These are phyloP conservation scores for Cucurbita maxima DNA, from an alignment of 306 rosid species.

Conservation along the genomic window DNA sequence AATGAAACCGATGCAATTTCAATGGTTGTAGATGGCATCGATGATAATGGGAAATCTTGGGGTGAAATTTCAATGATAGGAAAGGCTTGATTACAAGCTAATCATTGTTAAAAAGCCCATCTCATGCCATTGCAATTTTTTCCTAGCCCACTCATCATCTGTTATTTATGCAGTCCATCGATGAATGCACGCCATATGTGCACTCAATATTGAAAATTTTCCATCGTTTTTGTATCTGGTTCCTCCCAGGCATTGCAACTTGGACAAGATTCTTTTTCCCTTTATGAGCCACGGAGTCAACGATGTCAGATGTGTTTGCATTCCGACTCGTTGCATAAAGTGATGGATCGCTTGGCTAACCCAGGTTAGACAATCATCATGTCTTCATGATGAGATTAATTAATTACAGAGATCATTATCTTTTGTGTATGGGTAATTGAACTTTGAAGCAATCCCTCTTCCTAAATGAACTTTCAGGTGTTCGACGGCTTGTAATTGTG, in stretches of 20 bases:
- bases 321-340: slow-evolving; percentile 81
- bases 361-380: slow-evolving; percentile 34
- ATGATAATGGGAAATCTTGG: neutral
- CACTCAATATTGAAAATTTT: neutral
- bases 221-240: neutral
- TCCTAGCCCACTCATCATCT: neutral
- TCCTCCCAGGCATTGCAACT: slow-evolving; percentile 74
- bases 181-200: neutral
- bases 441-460: neutral
- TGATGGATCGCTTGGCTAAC: slow-evolving; percentile 86
- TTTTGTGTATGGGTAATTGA: neutral
- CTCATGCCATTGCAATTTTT: neutral
- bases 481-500: slow-evolving; percentile 77
- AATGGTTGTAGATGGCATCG: neutral
- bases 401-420: neutral
- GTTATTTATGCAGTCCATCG: neutral
- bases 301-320: slow-evolving; percentile 97
- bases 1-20: neutral
- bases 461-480: slow-evolving; percentile 33
- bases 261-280: slow-evolving; percentile 56
- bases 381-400: neutral
- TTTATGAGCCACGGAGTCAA: slow-evolving; percentile 63
- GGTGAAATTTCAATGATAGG: neutral
- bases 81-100: neutral
- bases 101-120: neutral